These are phyloP conservation scores for Rhizopogon vesiculosus DNA, from an alignment of 768 basidiomycete species.

Conservation along the genomic window DNA sequence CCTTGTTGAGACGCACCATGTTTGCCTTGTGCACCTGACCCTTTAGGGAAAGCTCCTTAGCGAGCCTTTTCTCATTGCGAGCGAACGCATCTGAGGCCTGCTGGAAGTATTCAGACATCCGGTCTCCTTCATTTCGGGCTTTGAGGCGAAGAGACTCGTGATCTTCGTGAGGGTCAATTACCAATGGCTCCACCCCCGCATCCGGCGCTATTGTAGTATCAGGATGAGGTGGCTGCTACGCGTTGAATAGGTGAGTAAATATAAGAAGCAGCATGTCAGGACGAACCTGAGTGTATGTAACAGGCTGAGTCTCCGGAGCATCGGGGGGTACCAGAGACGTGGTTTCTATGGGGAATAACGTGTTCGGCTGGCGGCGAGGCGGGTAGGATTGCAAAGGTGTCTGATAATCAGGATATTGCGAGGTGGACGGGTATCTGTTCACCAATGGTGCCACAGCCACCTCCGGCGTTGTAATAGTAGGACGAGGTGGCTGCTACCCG, in stretches of 20 bases:
- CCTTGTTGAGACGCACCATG: constrained; percentile 68
- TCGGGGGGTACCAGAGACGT: too few relatives aligned
- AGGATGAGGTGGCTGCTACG: not conserved
- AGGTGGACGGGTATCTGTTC: too few relatives aligned
- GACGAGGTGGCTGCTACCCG: too few relatives aligned
- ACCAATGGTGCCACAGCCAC: too few relatives aligned
- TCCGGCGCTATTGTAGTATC: not conserved
- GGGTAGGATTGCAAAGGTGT: too few relatives aligned
- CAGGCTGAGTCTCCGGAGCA: too few relatives aligned
- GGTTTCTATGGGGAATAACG: too few relatives aligned
- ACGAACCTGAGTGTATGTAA: too few relatives aligned
- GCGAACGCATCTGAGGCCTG: constrained; percentile 67
- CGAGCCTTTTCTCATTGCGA: constrained; percentile 60
- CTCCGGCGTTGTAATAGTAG: too few relatives aligned
- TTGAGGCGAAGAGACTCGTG: constrained; percentile 47
- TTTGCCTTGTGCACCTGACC: constrained; percentile 72
- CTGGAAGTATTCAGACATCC: constrained; percentile 60
- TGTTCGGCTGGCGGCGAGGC: too few relatives aligned
- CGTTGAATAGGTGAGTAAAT: not conserved
- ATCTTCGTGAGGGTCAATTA: not conserved
- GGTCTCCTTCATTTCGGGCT: constrained; percentile 51
- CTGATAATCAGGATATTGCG: too few relatives aligned
- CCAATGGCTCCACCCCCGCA: not conserved
- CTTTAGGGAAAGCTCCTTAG: constrained; percentile 70
- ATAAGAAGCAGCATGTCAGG: too few relatives aligned